Conservation (phyloP, 2,329 filamentous ascomycete genomes). For the Aspergillus vadensis region DNA sequence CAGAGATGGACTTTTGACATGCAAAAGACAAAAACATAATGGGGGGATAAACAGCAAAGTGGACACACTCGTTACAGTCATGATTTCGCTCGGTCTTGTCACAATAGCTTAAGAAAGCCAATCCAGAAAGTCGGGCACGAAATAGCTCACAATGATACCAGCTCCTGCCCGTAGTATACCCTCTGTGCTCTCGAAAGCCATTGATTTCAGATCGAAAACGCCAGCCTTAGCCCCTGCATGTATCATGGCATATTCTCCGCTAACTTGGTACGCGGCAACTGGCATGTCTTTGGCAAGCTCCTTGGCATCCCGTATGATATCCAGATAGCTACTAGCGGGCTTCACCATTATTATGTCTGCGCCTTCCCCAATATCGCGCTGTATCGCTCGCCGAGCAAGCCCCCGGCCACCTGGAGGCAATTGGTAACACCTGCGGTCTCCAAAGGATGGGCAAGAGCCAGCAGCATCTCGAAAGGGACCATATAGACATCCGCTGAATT, state of each 20-base stretch:
- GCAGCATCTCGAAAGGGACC: constrained; percentile 97
- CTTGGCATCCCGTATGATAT: constrained; percentile 97
- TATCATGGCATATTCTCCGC: constrained; percentile 97
- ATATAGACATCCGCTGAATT: constrained; percentile 95
- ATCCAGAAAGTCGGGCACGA: constrained; percentile 75
- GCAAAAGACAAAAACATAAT: too few species aligned
- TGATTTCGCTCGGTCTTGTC: constrained; percentile 1
- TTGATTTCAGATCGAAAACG: constrained; percentile 90
- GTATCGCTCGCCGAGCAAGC: constrained; percentile 85
- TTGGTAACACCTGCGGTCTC: constrained; percentile 95
- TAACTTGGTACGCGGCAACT: constrained; percentile 94
- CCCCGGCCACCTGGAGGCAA: constrained; percentile 89
- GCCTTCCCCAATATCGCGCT: constrained; percentile 86
- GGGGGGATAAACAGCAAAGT: background rate
- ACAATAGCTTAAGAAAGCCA: constrained; percentile 50
- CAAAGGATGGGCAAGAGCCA: constrained; percentile 85
- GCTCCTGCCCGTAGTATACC: constrained; percentile 91
- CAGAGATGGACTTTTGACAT: too few species aligned
- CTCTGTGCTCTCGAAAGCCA: constrained; percentile 93
- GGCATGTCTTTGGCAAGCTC: constrained; percentile 89
- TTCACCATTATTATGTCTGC: constrained; percentile 99
- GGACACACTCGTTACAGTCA: background rate
- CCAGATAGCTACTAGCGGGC: constrained; percentile 90
- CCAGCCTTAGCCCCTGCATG: constrained; percentile 93
- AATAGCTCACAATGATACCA: constrained; percentile 91